Evolutionary conservation across 345 rosid genomes (phyloP), one percentile per base, ranked within the genome.

Genomic region (Hevea brasiliensis): DNA sequence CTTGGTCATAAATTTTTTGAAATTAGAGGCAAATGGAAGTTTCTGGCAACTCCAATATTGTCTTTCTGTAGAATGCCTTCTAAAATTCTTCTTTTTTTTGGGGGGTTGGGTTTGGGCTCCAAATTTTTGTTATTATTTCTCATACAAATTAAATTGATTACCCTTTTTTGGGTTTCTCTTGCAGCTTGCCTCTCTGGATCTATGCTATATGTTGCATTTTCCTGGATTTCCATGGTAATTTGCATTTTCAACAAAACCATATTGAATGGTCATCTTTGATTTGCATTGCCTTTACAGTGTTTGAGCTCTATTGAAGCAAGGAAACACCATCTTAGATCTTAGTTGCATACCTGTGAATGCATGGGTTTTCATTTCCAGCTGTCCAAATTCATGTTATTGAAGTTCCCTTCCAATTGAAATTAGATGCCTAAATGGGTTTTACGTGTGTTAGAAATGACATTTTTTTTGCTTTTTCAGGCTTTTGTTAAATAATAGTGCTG

Each of bases 221-320:
- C 72, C 87, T 89, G 41, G 85, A 87, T 68, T 89, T 89, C 44
- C 94, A 89, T 56, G 94, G 94, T 89, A 89, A 87, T 50, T 84
- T 73, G 42, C 71, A 23, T 37, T 59, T 41, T 71, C 42, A 27
- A 0, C n/a, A 41, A 21, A 27, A 70, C 47, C 29, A 58, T n/a
- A 24, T 55, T 12, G 35, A n/a, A 40, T 56, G 26, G 18, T 68
- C 6, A 13, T 69, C 18, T 7, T 14, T 23, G n/a, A 65, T 67
- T 67, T 17, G 8, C 55, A 3, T 18, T 4, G 2, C 55, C 4
- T 17, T 50, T 27, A 60, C 0, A 6, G n/a, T 68, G 37, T 14
- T 44, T 71, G 48, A 65, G 8, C 35, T 70, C 50, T 50, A 54
- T 11, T 61, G 53, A 61, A 56, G 74, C 67, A 41, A 63, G 61